A percentile compares a stretch with the other conserved stretches of the same genome.
These are phyloP conservation scores for Tricladium varicosporioides DNA, from an alignment of 2,329 filamentous ascomycete genomes.

Conservation along the genomic window DNA sequence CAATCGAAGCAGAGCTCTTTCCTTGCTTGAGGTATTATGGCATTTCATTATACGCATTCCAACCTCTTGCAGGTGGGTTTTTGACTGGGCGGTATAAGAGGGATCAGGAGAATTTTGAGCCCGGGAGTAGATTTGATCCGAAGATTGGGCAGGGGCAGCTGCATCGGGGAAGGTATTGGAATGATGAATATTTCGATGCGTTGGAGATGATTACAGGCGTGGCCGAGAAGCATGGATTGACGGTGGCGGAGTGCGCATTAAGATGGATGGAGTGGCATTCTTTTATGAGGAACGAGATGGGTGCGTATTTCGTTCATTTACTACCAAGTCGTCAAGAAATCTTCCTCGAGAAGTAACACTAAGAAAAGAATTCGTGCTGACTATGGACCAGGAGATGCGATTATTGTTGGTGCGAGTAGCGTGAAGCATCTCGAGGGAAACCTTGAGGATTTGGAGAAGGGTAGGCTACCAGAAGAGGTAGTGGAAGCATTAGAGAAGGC, in stretches of 20 bases:
- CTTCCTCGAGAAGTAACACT: too few relatives aligned
- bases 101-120: constrained; percentile 36
- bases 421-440: constrained; percentile 57
- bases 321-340: too few relatives aligned
- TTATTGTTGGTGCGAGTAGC: constrained; percentile 59
- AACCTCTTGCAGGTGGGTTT: constrained; percentile 52
- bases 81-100: constrained; percentile 49
- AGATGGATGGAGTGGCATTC: constrained; percentile 75
- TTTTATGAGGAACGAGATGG: constrained; percentile 48
- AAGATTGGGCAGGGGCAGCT: constrained; percentile 45
- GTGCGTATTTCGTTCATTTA: constrained; percentile 31
- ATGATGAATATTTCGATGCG: constrained; percentile 61
- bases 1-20: constrained; percentile 62
- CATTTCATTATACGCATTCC: constrained; percentile 60
- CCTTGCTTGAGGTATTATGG: constrained; percentile 57
- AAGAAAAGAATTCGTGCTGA: too few relatives aligned
- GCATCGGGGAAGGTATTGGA: constrained; percentile 59
- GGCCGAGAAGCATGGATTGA: constrained; percentile 64
- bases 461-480: constrained; percentile 74
- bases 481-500: constrained; percentile 73
- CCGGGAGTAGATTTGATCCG: constrained; percentile 35
- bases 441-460: constrained; percentile 59
- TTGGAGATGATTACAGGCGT: constrained; percentile 66
- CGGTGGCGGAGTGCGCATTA: constrained; percentile 69
- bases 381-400: constrained; percentile 46